Percentiles rank a stretch among this genome's conserved stretches.
Evolutionary conservation across 106 monocot genomes (phyloP).

Genomic region (Vanilla planifolia): DNA sequence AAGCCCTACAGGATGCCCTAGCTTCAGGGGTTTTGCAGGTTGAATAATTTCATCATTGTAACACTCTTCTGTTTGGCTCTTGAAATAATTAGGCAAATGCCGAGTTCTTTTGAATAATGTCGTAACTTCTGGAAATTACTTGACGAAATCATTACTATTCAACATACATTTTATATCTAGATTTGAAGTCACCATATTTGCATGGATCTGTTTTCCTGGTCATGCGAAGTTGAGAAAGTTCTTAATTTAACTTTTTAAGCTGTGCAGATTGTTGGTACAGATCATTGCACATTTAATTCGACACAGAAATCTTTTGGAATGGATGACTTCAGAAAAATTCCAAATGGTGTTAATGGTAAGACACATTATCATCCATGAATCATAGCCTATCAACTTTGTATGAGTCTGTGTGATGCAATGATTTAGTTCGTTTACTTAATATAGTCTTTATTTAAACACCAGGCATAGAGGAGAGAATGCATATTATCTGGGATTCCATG

Average conservation of each 20-base stretch:
- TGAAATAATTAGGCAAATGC: too few species aligned
- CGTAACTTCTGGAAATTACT: too few species aligned
- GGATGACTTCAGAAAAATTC: constrained; percentile 94
- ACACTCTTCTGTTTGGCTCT: too few species aligned
- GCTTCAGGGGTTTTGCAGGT: constrained; percentile 92
- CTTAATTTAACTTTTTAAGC: constrained; percentile 1
- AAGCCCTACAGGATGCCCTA: constrained; percentile 90
- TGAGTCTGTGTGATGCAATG: not conserved
- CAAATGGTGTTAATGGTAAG: constrained; percentile 98
- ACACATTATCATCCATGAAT: not conserved
- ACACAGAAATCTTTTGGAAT: constrained; percentile 82
- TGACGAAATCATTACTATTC: too few species aligned
- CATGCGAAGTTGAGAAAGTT: not conserved
- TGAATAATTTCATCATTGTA: constrained; percentile 2
- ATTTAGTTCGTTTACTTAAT: not conserved
- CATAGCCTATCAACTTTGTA: not conserved
- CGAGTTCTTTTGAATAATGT: too few species aligned
- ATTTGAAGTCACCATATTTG: too few species aligned
- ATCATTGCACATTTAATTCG: constrained; percentile 96
- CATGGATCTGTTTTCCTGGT: not conserved
- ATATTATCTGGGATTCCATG: constrained; percentile 91
- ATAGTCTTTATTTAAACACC: constrained; percentile 1
- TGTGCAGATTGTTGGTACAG: constrained; percentile 91
- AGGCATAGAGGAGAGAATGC: constrained; percentile 99
- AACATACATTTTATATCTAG: too few species aligned